A percentile compares a stretch with the other conserved stretches of the same genome.
phyloP scores from a whole-genome alignment of 352 stramenopile genomes.

The Phytophthora brassicae region DNA sequence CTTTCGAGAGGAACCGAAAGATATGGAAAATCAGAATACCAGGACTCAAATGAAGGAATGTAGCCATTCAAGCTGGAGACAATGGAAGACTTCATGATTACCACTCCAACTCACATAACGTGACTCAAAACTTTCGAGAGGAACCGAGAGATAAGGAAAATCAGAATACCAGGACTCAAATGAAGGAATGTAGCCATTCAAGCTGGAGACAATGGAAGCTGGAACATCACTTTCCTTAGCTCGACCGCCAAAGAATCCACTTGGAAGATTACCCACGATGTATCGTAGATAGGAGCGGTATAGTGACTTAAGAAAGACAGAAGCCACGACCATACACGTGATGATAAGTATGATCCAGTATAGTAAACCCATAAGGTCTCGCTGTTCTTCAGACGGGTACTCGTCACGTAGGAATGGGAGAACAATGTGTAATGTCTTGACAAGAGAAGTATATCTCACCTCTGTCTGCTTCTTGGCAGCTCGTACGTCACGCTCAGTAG shows the following conservation, averaged over 20 bases:
- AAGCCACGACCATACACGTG: constrained; percentile 32
- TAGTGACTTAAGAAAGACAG: constrained; percentile 38
- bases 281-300: constrained; percentile 44
- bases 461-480: constrained; percentile 30
- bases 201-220: constrained; percentile 44
- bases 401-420: constrained; percentile 51
- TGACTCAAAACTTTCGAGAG: constrained; percentile 53
- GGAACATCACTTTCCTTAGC: constrained; percentile 47
- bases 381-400: constrained; percentile 39
- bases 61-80: constrained; percentile 59
- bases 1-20: constrained; percentile 53
- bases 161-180: constrained; percentile 76
- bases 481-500: constrained; percentile 33
- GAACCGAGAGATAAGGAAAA: constrained; percentile 64
- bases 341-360: constrained; percentile 44
- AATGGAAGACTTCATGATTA: too few relatives aligned
- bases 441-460: constrained; percentile 28
- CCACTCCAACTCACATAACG: constrained; percentile 63
- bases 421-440: constrained; percentile 45
- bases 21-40: constrained; percentile 71
- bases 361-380: constrained; percentile 45
- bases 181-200: constrained; percentile 59
- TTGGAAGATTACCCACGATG: constrained; percentile 32
- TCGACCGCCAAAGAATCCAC: constrained; percentile 28
- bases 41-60: constrained; percentile 65